Evolutionary conservation across 2,329 filamentous ascomycete species (phyloP).

Genomic region (Penicillium sclerotigenum): DNA sequence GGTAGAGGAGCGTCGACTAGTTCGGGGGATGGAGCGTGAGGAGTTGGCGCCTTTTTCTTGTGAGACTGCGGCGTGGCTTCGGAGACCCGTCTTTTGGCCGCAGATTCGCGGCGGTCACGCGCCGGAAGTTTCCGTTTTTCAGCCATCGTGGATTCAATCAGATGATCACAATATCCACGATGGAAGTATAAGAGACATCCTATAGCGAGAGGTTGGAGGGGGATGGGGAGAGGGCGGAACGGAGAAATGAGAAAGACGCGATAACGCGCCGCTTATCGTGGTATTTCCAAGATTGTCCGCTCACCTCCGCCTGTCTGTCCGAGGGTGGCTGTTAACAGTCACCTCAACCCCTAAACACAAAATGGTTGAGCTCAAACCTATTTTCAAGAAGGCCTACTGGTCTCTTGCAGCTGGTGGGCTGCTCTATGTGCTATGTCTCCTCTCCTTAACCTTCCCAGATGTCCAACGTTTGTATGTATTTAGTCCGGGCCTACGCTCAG

Average conservation of each 20-base stretch:
- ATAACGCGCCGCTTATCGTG: slow-evolving; percentile 18
- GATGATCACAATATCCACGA: neutral
- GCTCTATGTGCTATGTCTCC: slow-evolving; percentile 65
- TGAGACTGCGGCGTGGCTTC: slow-evolving; percentile 36
- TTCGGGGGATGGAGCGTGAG: slow-evolving; percentile 29
- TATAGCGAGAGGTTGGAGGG: neutral
- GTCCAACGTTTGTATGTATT: slow-evolving; percentile 74
- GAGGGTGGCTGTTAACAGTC: neutral
- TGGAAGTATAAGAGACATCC: neutral
- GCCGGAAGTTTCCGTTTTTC: slow-evolving; percentile 45
- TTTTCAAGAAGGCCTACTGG: slow-evolving; percentile 54
- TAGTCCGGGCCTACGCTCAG: neutral
- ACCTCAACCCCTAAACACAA: neutral
- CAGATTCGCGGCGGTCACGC: slow-evolving; percentile 44
- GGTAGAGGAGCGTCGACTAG: slow-evolving; percentile 47
- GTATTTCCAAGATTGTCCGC: slow-evolving; percentile 7
- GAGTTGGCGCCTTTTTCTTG: slow-evolving; percentile 38
- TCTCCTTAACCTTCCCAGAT: slow-evolving; percentile 62
- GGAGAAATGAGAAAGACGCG: slow-evolving; percentile 22
- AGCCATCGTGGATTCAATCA: slow-evolving; percentile 30
- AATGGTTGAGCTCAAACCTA: slow-evolving; percentile 43
- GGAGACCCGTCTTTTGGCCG: slow-evolving; percentile 44
- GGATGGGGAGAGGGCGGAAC: slow-evolving; percentile 16
- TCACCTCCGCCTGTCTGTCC: no score
- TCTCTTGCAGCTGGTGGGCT: slow-evolving; percentile 58